Evolutionary conservation across 345 rosid genomes (phyloP).

Genomic region (Sonneratia alba): DNA sequence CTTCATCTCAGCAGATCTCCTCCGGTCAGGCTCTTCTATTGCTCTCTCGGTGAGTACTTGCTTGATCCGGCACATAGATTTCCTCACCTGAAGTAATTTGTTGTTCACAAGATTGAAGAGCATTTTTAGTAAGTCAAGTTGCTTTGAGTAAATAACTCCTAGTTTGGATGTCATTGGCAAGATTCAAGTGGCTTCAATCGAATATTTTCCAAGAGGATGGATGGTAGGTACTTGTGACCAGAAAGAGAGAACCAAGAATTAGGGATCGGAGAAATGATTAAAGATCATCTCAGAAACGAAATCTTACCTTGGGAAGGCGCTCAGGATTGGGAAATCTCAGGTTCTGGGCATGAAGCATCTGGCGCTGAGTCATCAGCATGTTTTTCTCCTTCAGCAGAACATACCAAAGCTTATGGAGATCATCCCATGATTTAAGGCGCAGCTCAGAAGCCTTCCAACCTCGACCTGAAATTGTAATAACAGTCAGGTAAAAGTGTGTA

Average conservation of each 20-base stretch:
- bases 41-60: conserved; percentile 86
- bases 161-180: not conserved
- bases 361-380: conserved; percentile 94
- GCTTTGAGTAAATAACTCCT: not conserved
- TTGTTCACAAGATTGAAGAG: not conserved
- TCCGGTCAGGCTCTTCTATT: conserved; percentile 68
- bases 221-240: not conserved
- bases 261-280: not conserved
- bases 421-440: conserved; percentile 87
- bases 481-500: not conserved
- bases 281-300: not conserved
- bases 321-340: conserved; percentile 88
- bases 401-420: conserved; percentile 86
- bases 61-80: conserved; percentile 81
- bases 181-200: not conserved
- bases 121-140: not conserved
- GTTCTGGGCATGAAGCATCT: conserved; percentile 91
- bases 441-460: conserved; percentile 95
- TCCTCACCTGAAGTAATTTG: conserved; percentile 48
- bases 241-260: not conserved
- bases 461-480: conserved; percentile 45
- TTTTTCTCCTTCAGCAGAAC: conserved; percentile 88
- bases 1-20: conserved; percentile 87
- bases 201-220: not conserved
- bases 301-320: conserved; percentile 78